Base-by-base conservation (phyloP, 2,329 filamentous ascomycete species). In the Verticillium nubilum region DNA sequence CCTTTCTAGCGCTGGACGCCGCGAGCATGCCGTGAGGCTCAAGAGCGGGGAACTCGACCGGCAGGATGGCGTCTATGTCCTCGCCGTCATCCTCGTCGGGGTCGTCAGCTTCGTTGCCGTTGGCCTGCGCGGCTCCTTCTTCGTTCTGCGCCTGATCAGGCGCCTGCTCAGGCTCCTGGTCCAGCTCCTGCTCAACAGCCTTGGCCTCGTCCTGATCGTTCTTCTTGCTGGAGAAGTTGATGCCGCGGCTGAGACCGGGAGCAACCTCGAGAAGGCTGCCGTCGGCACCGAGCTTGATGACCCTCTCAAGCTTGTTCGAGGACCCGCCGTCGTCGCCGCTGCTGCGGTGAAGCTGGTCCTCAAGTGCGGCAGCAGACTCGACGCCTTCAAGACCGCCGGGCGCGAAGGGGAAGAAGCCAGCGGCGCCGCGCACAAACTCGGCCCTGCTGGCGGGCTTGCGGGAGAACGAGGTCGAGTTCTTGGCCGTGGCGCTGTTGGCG, bases 321-420 rank as follows among this genome's bases (percentile, higher is more conserved):
- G 71, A 66, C 10, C 83, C 84, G 58, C 64, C 68, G 63, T 63
- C 74, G 59, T 82, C 81, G 37, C 79, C 78, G 55, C 82, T 78
- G 33, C 26, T 37, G 6, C 56, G 59, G 19, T 88, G 79, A 35
- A 86, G 80, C 67, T 94, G 87, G 55, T 92, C 90, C 70, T 97
- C 94, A 57, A 92, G 80, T 4, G 90, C 91, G 28, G 93, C 92
- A 10, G 92, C 88, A 2, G 91, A 90, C 72, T 96, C 91, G 25
- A 97, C 89, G 1, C 87, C 86, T 62, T 97, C 93, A 15, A 98
- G 75, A 1, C 95, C 95, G 59, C 93, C 93, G 0, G 94, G 94
- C 0, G 92, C 89, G 74, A 98, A 97, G 0, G 94, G 94, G 61
- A 97, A 96, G 76, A 96, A 97, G 0, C 94, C 94, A 7, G 93